phyloP scores from a whole-genome alignment of 805 yeast species.

The Pichia sporocuriosa region DNA sequence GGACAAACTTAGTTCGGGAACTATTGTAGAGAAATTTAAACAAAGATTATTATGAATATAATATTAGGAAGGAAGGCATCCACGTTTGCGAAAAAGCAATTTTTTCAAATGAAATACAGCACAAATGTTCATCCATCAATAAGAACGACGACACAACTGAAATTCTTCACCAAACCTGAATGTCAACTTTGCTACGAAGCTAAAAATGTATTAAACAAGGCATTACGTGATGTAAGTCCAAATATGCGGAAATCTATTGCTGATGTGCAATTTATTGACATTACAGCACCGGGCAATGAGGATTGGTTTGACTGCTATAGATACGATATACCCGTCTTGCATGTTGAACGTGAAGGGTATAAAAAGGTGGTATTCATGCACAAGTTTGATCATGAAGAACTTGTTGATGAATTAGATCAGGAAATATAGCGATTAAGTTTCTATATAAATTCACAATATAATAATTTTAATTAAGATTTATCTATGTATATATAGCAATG shows the following conservation, averaged over 20 bases:
- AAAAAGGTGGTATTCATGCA: slow-evolving; percentile 63
- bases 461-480: too few relatives aligned
- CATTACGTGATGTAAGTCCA: slow-evolving; percentile 28
- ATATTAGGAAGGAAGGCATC: too few relatives aligned
- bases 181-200: slow-evolving; percentile 69
- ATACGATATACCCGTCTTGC: slow-evolving; percentile 75
- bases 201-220: slow-evolving; percentile 39
- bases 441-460: too few relatives aligned
- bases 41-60: too few relatives aligned
- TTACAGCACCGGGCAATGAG: slow-evolving; percentile 50
- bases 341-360: slow-evolving; percentile 45
- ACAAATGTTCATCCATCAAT: too few relatives aligned
- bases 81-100: too few relatives aligned
- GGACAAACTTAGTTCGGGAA: too few relatives aligned
- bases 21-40: too few relatives aligned
- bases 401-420: slow-evolving; percentile 44
- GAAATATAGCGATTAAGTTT: slow-evolving; percentile 17
- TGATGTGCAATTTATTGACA: slow-evolving; percentile 43
- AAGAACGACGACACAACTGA: slow-evolving; percentile 36
- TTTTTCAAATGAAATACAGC: too few relatives aligned
- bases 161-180: slow-evolving; percentile 62
- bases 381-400: slow-evolving; percentile 47
- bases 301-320: slow-evolving; percentile 65
- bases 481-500: slow-evolving; percentile 1
- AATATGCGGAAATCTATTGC: slow-evolving; percentile 24